Evolutionary conservation across 2,329 filamentous ascomycete genomes (phyloP), one percentile per base, ranked within the genome.

Genomic region (Fusarium scirpi): DNA sequence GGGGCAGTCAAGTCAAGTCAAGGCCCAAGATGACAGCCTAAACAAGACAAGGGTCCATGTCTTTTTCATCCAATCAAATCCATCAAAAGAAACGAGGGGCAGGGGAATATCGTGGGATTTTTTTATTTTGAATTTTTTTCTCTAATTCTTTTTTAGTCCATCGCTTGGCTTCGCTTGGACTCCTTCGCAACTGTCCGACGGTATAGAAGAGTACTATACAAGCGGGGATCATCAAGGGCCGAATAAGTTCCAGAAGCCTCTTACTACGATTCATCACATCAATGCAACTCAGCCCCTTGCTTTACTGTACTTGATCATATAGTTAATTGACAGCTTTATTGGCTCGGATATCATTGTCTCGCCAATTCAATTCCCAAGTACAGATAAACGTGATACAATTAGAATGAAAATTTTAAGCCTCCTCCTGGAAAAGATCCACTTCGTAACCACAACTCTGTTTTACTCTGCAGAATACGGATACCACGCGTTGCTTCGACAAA

Each of bases 171-270:
- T 62, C 47, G 60, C 60, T 63, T 57, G 49, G 44, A 29, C 54
- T 52, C 53, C 57, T 53, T 55, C 48, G 52, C 63, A 38, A 56
- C 46, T 53, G 45, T 32, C 43, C 62, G 58, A 57, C 57, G 34
- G 59, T 56, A 61, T 54, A 61, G 46, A 69, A 61, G 46, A 69
- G 34, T n/a, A 38, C 34, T 38, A 38, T n/a, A 38, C 18, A 38
- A 38, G 69, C 67, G 62, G 67, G 69, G 69, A 54, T 55, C 38
- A 20, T 48, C 29, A 41, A 58, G 30, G 64, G 43, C 45, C 45
- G 34, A 46, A 65, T 51, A 63, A 49, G 65, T 74, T 71, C 72
- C 67, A 74, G 69, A 74, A 73, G 62, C 58, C 47, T 46, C 52
- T 58, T 48, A 2, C 34, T 38, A 38, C 34, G 18, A 38, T 62